Base-by-base conservation (phyloP, 495 filamentous ascomycete species). In the Penicillium angulare region DNA sequence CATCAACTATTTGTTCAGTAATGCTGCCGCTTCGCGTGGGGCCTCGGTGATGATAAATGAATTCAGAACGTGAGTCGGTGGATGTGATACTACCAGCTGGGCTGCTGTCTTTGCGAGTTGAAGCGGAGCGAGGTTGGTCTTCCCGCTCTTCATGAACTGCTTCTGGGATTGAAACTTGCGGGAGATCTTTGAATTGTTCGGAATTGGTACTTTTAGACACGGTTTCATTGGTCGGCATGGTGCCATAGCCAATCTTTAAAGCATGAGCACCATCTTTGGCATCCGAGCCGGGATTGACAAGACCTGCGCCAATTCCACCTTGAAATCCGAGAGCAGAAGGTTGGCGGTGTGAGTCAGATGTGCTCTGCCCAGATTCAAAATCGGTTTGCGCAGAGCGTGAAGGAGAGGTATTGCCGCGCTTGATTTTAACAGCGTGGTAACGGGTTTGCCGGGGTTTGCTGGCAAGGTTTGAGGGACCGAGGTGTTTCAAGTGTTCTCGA, bases 351-450 rank as follows among this genome's bases (percentile, higher is more conserved):
- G 65, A 63, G 13, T 69, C 68, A 15, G 59, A 55, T 3, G 41
- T 56, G 31, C 61, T 68, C n/a, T 60, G 61, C 12, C 47, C 56
- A 2, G 67, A 71, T 21, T 73, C 73, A 9, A 64, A 34, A 32
- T 74, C 70, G 0, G 69, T 71, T 41, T 69, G 63, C 16, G 62
- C 66, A 2, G 73, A 76, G 8, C 65, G 68, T 5, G 64, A 63
- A 0, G 73, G 73, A 8, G 73, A 76, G 13, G 45, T 61, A 27
- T 80, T 83, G 6, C 82, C 83, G 18, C 69, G 72, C 68, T 97
- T 97, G 68, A 96, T 92, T 68, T 97, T 97, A 43, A 98, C 91
- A 10, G 83, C 85, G 26, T 85, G 86, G 50, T 90, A 92, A n/a
- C 86, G 85, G 2, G 93, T 96, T 46, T 80, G 74, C 53, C 87